phyloP scores from a whole-genome alignment of 1,139 yeast species.

The Yamadazyma trypodendri region DNA sequence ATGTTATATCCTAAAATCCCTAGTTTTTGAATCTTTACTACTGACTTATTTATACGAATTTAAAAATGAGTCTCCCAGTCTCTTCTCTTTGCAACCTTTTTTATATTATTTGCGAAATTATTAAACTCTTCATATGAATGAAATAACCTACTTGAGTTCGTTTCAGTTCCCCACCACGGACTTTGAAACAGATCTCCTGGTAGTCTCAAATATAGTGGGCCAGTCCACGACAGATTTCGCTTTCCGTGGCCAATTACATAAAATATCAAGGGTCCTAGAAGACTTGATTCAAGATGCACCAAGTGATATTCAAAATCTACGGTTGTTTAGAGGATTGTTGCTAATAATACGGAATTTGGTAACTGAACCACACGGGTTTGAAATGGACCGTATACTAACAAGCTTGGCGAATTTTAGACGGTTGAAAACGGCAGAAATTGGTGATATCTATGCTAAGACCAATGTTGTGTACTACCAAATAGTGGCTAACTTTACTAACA shows the following conservation, averaged over 20 bases:
- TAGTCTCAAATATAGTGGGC: background rate
- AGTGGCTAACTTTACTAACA: constrained; percentile 21
- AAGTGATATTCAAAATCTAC: constrained; percentile 11
- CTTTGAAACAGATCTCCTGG: background rate
- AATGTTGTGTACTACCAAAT: constrained; percentile 21
- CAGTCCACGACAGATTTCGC: background rate
- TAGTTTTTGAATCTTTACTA: too few relatives aligned
- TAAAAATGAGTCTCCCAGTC: too few relatives aligned
- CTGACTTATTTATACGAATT: too few relatives aligned
- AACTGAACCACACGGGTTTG: constrained; percentile 5
- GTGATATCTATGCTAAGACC: constrained; percentile 15
- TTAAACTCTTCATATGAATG: background rate
- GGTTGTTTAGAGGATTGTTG: constrained; percentile 22
- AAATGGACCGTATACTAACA: constrained; percentile 3
- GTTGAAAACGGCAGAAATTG: constrained; percentile 2
- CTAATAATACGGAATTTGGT: constrained; percentile 20
- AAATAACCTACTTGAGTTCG: background rate
- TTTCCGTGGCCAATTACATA: background rate
- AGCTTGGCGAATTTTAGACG: constrained; percentile 12
- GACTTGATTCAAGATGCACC: background rate
- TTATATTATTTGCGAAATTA: background rate
- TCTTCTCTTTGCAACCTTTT: background rate
- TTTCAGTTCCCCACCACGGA: constrained; percentile 1
- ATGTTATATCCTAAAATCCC: too few relatives aligned
- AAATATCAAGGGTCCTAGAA: background rate